Evolutionary conservation across 148 eudicot genomes (phyloP).

Genomic region (Fagopyrum esculentum): DNA sequence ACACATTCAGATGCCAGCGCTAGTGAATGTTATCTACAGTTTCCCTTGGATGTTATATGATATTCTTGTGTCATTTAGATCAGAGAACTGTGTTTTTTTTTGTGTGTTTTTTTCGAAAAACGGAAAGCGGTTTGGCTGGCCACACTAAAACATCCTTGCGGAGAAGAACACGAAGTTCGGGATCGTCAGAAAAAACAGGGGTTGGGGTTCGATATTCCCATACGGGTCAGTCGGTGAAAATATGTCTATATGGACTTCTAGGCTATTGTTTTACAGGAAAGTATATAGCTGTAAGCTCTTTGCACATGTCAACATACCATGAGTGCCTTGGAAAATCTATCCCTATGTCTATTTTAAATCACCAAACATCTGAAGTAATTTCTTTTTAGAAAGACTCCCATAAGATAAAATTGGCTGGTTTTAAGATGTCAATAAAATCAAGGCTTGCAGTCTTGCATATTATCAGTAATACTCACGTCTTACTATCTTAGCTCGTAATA

Average conservation of each 20-base stretch:
- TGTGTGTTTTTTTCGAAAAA: too few relatives aligned
- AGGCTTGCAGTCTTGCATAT: not conserved
- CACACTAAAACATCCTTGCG: too few relatives aligned
- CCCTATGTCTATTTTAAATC: not conserved
- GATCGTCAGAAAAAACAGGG: too few relatives aligned
- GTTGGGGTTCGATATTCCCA: too few relatives aligned
- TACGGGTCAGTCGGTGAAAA: too few relatives aligned
- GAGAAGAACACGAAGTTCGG: too few relatives aligned
- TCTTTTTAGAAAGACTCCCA: not conserved
- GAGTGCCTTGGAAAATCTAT: not conserved
- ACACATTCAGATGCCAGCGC: not conserved
- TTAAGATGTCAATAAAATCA: not conserved
- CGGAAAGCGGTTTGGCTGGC: too few relatives aligned
- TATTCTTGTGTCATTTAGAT: not conserved
- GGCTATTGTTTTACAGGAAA: not conserved
- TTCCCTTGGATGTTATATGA: too few relatives aligned
- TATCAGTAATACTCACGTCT: not conserved
- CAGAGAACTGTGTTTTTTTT: not conserved
- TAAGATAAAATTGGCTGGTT: not conserved
- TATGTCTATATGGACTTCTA: too few relatives aligned
- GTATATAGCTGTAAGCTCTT: not conserved
- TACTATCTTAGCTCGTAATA: not conserved
- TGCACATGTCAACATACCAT: not conserved
- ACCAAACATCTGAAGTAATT: not conserved
- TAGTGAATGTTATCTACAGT: not conserved